Percentiles rank a stretch among this genome's conserved stretches.
Conservation (phyloP, 768 basidiomycete species). For the Russula earlei region DNA sequence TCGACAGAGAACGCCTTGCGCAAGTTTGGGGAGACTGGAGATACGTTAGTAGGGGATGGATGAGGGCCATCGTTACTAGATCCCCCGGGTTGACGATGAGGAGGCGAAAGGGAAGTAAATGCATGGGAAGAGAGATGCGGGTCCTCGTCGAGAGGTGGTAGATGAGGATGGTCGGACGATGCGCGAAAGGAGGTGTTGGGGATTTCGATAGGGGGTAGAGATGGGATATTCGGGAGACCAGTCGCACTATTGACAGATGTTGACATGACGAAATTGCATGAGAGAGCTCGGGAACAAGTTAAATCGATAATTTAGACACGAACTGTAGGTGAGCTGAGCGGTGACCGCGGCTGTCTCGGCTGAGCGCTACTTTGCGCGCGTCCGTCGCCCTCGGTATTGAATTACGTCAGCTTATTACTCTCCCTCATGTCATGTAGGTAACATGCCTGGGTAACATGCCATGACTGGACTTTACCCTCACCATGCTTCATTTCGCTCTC, state of each 20-base stretch:
- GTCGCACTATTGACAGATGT: conserved; percentile 23
- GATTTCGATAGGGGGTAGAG: conserved; percentile 39
- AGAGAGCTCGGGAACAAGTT: conserved; percentile 3
- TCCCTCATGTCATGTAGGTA: no score
- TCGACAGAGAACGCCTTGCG: conserved; percentile 74
- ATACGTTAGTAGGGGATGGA: conserved; percentile 18
- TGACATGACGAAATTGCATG: conserved; percentile 21
- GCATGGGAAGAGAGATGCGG: conserved; percentile 29
- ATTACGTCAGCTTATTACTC: conserved; percentile 14
- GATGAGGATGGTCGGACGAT: conserved; percentile 18
- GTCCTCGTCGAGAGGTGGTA: conserved; percentile 32
- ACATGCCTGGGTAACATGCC: no score
- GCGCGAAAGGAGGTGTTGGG: conserved; percentile 26
- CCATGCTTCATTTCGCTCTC: background rate
- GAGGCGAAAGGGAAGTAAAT: conserved; percentile 23
- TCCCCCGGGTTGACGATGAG: conserved; percentile 20
- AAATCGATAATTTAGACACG: conserved; percentile 1
- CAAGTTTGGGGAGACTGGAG: conserved; percentile 35
- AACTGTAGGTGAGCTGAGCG: background rate
- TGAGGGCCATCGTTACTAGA: conserved; percentile 23
- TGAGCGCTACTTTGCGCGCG: background rate
- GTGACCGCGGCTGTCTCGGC: background rate
- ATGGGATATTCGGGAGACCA: conserved; percentile 31
- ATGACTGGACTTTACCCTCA: background rate
- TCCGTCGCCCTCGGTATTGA: no score